Conservation (phyloP, 2,329 filamentous ascomycete species). For the Aspergillus flavus region DNA sequence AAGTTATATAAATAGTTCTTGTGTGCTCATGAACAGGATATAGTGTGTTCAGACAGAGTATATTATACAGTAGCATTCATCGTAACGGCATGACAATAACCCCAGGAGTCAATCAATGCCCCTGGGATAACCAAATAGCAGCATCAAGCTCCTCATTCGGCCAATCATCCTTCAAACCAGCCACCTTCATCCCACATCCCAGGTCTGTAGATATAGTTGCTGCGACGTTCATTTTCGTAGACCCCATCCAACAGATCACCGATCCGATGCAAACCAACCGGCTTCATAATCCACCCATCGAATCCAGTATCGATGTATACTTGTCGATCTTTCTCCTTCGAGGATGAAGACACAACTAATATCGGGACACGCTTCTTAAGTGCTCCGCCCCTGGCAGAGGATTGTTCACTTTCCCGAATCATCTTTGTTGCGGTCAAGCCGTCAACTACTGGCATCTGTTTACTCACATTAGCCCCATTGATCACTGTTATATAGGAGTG, state of each 20-base stretch:
- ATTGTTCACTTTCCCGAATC: constrained; percentile 73
- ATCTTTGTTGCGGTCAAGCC: constrained; percentile 79
- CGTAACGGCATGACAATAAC: constrained; percentile 9
- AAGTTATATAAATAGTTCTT: neutral
- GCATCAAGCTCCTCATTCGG: constrained; percentile 21
- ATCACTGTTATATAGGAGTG: too few species aligned
- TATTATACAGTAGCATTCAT: constrained; percentile 6
- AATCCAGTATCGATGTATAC: constrained; percentile 77
- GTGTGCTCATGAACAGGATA: neutral
- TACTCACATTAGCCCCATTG: neutral
- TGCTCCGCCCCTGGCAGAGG: neutral
- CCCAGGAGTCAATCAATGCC: neutral
- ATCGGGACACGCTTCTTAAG: constrained; percentile 64
- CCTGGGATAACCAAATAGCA: neutral
- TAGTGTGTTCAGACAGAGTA: neutral
- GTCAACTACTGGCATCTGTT: constrained; percentile 88
- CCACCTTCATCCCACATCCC: constrained; percentile 85
- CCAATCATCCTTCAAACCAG: constrained; percentile 63
- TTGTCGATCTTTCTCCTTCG: constrained; percentile 69
- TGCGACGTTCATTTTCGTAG: constrained; percentile 59
- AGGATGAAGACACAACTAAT: constrained; percentile 83
- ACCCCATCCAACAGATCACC: constrained; percentile 70
- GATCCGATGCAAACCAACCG: constrained; percentile 77
- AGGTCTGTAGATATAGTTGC: constrained; percentile 66
- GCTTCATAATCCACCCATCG: constrained; percentile 88